These are phyloP conservation scores for Micractinium sp. DNA, from an alignment of 139 green algal genomes.

Conservation along the genomic window DNA sequence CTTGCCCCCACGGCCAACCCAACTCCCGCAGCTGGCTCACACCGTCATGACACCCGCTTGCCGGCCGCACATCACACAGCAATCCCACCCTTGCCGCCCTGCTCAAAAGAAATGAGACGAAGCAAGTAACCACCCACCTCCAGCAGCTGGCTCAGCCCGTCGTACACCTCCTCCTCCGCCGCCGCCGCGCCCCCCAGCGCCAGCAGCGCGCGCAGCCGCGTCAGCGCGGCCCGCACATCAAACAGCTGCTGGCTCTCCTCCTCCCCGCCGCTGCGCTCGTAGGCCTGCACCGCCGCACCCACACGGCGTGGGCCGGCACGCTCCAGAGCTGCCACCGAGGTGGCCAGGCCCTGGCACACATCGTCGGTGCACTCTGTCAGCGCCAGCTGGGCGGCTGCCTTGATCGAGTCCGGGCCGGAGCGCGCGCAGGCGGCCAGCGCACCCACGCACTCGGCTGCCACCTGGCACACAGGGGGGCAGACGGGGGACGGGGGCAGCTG, in stretches of 20 bases:
- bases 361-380: constrained; percentile 26
- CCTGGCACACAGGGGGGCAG: neutral
- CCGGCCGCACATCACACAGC: too few relatives aligned
- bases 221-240: constrained; percentile 9
- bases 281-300: neutral
- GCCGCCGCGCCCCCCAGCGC: neutral
- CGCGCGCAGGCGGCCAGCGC: constrained; percentile 43
- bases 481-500: neutral
- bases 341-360: neutral
- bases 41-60: too few relatives aligned
- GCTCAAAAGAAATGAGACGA: neutral
- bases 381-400: constrained; percentile 38
- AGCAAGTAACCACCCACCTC: neutral
- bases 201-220: constrained; percentile 25
- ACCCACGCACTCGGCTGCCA: constrained; percentile 25
- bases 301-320: neutral
- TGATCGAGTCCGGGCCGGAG: constrained; percentile 33
- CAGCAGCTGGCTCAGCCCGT: constrained; percentile 1
- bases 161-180: constrained; percentile 19
- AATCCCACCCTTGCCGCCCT: neutral
- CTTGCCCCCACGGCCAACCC: too few relatives aligned
- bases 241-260: constrained; percentile 24
- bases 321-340: constrained; percentile 14
- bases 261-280: neutral
- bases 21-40: too few relatives aligned